Conservation (phyloP, 2,329 filamentous ascomycete species). For the Aspergillus japonicus region DNA sequence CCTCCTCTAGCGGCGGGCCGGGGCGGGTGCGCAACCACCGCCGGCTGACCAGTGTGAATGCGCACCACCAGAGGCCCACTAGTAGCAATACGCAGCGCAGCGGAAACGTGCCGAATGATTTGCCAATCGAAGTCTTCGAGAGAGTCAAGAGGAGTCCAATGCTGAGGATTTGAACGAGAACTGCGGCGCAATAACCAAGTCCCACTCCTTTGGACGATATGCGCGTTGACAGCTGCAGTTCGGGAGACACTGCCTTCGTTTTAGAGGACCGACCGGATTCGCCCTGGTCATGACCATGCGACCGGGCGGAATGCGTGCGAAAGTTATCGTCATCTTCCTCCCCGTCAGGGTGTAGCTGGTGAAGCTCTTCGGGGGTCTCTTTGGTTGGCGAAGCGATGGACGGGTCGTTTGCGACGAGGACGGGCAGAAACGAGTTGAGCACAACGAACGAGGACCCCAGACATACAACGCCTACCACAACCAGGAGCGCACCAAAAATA, state of each 20-base stretch:
- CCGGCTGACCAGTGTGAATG: conserved; percentile 80
- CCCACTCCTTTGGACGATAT: conserved; percentile 87
- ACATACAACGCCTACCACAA: conserved; percentile 82
- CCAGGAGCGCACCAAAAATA: conserved; percentile 72
- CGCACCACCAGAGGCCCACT: conserved; percentile 82
- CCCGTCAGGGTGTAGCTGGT: conserved; percentile 19
- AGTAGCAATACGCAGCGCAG: conserved; percentile 78
- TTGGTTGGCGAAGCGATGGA: conserved; percentile 37
- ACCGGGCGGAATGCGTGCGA: not conserved
- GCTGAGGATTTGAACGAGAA: conserved; percentile 76
- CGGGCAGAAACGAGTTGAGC: conserved; percentile 84
- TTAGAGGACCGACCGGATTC: not conserved
- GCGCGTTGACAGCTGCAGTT: conserved; percentile 77
- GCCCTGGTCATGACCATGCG: conserved; percentile 8
- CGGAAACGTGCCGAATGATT: conserved; percentile 72
- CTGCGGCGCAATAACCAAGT: conserved; percentile 79
- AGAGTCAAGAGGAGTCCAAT: conserved; percentile 68
- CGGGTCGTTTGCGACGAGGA: conserved; percentile 80
- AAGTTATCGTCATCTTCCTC: conserved; percentile 10
- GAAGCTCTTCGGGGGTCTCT: conserved; percentile 25
- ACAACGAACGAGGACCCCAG: conserved; percentile 90
- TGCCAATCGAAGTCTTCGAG: conserved; percentile 38
- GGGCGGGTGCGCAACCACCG: conserved; percentile 80
- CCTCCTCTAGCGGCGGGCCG: conserved; percentile 63
- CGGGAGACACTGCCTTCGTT: conserved; percentile 48